Evolutionary conservation across 108 stramenopile genomes (phyloP).

Genomic region (Aurantiochytrium sp.): DNA sequence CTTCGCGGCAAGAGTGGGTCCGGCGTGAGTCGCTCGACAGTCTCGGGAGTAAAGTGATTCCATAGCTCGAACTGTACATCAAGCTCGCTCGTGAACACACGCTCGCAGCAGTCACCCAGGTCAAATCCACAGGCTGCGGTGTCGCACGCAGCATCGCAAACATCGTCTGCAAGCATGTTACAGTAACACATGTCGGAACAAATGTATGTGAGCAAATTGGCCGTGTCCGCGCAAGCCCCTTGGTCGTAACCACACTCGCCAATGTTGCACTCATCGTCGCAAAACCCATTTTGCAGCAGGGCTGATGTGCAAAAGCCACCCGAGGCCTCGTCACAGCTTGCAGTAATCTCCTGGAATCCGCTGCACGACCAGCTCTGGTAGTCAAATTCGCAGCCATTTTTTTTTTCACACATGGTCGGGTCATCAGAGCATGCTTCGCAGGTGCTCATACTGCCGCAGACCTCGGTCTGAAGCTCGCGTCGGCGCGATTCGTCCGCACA

Average conservation of each 20-base stretch:
- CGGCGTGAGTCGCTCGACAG: background rate
- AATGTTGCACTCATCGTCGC: constrained; percentile 14
- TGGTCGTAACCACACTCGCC: background rate
- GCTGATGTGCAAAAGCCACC: background rate
- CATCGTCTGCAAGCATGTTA: background rate
- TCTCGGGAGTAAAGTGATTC: background rate
- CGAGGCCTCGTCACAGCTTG: background rate
- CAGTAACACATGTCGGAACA: background rate
- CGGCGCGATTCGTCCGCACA: too few species aligned
- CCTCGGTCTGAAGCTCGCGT: too few species aligned
- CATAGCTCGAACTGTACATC: background rate
- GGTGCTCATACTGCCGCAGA: background rate
- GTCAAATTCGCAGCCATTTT: background rate
- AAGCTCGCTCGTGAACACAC: background rate
- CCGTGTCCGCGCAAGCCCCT: background rate
- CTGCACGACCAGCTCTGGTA: background rate
- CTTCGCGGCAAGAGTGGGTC: background rate
- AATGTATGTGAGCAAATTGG: background rate
- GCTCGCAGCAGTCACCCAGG: constrained; percentile 8
- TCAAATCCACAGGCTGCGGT: background rate
- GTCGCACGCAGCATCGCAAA: background rate
- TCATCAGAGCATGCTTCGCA: background rate
- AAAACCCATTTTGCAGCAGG: background rate
- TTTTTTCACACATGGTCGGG: background rate
- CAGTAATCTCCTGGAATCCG: background rate